Evolutionary conservation across 73 alveolate species (phyloP).

Genomic region (Breviolum minutum): DNA sequence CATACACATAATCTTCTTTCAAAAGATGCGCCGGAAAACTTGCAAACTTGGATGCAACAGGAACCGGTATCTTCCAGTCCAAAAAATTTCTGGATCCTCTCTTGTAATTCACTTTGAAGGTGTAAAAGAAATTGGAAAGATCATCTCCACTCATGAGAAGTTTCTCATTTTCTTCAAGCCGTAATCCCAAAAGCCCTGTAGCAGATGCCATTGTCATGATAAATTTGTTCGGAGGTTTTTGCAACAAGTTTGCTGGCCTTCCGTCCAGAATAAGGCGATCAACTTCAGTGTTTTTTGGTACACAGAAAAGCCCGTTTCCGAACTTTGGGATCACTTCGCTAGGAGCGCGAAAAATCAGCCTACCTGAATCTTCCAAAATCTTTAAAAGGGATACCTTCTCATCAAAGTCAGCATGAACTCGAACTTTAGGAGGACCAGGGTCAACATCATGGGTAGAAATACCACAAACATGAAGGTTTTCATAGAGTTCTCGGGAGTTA

Average conservation of each 20-base stretch:
- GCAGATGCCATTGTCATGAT: background rate
- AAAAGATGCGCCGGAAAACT: background rate
- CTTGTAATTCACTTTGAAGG: background rate
- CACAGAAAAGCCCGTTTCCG: background rate
- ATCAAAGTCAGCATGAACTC: background rate
- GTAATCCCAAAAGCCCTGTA: background rate
- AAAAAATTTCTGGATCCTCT: background rate
- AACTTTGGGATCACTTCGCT: background rate
- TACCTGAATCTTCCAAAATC: background rate
- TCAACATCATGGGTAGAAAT: background rate
- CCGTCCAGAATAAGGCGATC: conserved; percentile 40
- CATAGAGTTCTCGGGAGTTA: background rate
- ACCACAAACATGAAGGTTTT: background rate
- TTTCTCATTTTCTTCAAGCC: background rate
- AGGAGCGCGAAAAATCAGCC: background rate
- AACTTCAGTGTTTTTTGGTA: background rate
- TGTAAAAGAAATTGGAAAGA: background rate
- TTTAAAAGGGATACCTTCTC: background rate
- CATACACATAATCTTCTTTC: background rate
- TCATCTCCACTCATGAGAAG: background rate
- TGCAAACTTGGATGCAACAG: background rate
- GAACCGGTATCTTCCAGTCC: background rate
- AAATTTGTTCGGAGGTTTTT: background rate
- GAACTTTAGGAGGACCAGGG: background rate
- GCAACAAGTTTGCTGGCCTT: background rate